Base-by-base conservation (phyloP, 768 basidiomycete species). In the Tulasnella sp. region DNA sequence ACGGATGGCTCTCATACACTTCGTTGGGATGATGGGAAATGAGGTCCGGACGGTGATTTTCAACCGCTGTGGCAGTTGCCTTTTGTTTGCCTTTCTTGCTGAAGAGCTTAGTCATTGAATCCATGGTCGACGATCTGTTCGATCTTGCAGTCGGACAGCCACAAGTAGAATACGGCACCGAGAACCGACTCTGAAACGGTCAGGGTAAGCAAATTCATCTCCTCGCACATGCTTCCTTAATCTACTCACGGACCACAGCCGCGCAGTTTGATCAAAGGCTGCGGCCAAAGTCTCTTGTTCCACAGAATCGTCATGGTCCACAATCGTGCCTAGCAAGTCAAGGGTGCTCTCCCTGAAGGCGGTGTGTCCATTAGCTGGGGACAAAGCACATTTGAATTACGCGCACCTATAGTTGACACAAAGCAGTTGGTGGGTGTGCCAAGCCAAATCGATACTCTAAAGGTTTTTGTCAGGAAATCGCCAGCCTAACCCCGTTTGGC, bases 141-240 rank as follows among this genome's bases (percentile, higher is more conserved):
- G 22, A 11, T 28, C 31, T 40, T n/a, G 48, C 80, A 31, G 89
- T 83, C 0, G 90, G 88, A 83, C 92, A 92, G 2, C 92, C 92
- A 80, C 92, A 93, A 81, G 89, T 88, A 76, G 86, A 88, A 84
- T 93, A 93, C 1, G 87, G 85, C 11, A 88, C 84, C 64, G 86
- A 86, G 83, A 90, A 92, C 16, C 90, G 90, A 22, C 86, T 81
- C 84, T 89, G 74, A 34, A 11, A 54, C 22, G 54, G 9, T 34
- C 4, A 20, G 40, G 9, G 12, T 40, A 5, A 28, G 28, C 31
- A n/a, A 54, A 18, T 11, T 28, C 20, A 31, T 50, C 12, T 9
- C 76, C 50, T 22, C 8, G 48, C 58, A 28, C 22, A 20, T 24
- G 12, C 16, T 16, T n/a, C 40, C 14, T 60, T 8, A 11, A 37